Base-by-base conservation (phyloP, 768 basidiomycete species). In the Gymnopilus dilepis region DNA sequence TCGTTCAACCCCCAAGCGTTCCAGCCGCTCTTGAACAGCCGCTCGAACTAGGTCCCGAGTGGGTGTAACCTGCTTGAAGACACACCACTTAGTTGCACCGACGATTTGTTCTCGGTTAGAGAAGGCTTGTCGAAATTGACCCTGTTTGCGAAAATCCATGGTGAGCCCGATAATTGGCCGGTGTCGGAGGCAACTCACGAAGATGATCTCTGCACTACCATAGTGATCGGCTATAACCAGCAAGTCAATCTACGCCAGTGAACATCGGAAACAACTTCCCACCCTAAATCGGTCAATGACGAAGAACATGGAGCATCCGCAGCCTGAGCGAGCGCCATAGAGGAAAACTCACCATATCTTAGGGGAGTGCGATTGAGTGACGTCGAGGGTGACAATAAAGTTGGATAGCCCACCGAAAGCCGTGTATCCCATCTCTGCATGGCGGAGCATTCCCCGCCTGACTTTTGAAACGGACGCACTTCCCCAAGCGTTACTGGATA, bases 161-260 rank as follows among this genome's bases (percentile, higher is more conserved):
- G 40, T 61, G 47, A 61, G 43, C 54, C 56, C 57, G 58, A 56
- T 7, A 42, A 58, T 57, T 26, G 43, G 33, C 42, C 59, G 45
- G 22, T 45, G 56, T 48, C 51, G 60, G 58, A 61, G 38, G 38
- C 43, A 26, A 74, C 85, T 56, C 75, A 93, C 92, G 65, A 91
- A 94, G 61, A 93, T 83, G 62, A 91, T 84, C 72, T 94, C 92
- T 21, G 92, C 85, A 67, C 87, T 85, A 15, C 92, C 92, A 78
- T 94, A 94, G 75, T 94, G 93, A 77, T 94, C 92, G 67, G 92
- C 92, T 91, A 54, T n/a, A n/a, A n/a, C n/a, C n/a, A n/a, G n/a
- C n/a, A n/a, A n/a, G n/a, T 34, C 33, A 6, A 34, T 34, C 33
- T 34, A 34, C 12, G n/a, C n/a, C 12, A 34, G 33, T 34, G 33